Evolutionary conservation across 257 asterid species (phyloP).

Genomic region (Knoxia roxburghii): DNA sequence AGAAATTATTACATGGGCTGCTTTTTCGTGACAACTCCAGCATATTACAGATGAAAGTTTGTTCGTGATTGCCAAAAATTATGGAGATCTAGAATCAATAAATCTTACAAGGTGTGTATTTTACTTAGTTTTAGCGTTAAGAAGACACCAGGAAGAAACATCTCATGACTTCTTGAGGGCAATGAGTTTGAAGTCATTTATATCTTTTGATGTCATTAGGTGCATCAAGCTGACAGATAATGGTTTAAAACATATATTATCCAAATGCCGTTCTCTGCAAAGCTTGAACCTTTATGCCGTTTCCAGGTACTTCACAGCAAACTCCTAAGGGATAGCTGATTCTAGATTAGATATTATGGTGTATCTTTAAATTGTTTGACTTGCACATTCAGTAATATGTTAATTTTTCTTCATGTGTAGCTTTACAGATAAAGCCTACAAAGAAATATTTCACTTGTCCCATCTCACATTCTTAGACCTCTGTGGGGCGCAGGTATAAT

Average conservation of each 20-base stretch:
- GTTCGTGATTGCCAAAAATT: slow-evolving; percentile 58
- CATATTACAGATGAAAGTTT: slow-evolving; percentile 66
- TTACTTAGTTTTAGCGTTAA: slow-evolving; percentile 1
- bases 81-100: slow-evolving; percentile 55
- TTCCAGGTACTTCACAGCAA: slow-evolving; percentile 47
- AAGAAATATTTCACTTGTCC: slow-evolving; percentile 52
- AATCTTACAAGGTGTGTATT: slow-evolving; percentile 69
- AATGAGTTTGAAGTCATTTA: slow-evolving; percentile 1
- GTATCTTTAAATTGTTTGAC: slow-evolving; percentile 6
- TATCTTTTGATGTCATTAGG: slow-evolving; percentile 34
- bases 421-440: slow-evolving; percentile 77
- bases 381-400: slow-evolving; percentile 5
- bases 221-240: slow-evolving; percentile 77
- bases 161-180: background rate
- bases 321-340: background rate
- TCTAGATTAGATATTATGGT: background rate
- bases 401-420: slow-evolving; percentile 35
- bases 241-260: slow-evolving; percentile 64
- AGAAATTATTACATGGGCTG: background rate
- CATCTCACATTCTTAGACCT: slow-evolving; percentile 72
- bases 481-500: slow-evolving; percentile 95
- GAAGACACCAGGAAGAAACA: background rate
- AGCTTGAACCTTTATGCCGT: slow-evolving; percentile 93
- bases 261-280: slow-evolving; percentile 60
- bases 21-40: slow-evolving; percentile 43